These are phyloP conservation scores for Isabelozyma pseudorhagii DNA, from an alignment of 805 yeast genomes.

Conservation along the genomic window DNA sequence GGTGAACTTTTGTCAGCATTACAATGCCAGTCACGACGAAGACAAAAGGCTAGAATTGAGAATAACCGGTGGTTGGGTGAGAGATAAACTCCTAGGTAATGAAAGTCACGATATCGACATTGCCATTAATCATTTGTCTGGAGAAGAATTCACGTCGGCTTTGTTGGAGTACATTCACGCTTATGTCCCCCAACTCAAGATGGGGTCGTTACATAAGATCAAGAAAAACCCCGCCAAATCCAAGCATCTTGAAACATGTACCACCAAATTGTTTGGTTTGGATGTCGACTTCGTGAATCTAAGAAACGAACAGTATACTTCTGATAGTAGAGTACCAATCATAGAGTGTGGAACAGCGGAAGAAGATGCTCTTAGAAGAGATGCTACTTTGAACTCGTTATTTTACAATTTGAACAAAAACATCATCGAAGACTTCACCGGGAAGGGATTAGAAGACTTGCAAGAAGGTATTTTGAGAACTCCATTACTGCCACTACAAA, in stretches of 20 bases:
- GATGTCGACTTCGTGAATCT: constrained; percentile 93
- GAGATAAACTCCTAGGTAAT: constrained; percentile 84
- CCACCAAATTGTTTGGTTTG: constrained; percentile 77
- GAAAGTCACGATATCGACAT: constrained; percentile 87
- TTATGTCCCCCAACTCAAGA: constrained; percentile 24
- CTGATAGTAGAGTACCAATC: constrained; percentile 80
- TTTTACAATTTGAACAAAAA: constrained; percentile 75
- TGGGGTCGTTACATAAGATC: constrained; percentile 65
- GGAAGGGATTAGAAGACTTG: constrained; percentile 71
- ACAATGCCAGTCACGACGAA: constrained; percentile 21
- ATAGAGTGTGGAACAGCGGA: constrained; percentile 84
- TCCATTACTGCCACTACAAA: constrained; percentile 79
- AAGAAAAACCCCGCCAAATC: constrained; percentile 93
- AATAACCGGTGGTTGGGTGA: constrained; percentile 98
- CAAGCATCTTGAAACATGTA: constrained; percentile 95
- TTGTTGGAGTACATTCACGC: constrained; percentile 47
- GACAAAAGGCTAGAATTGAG: constrained; percentile 48
- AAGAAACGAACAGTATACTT: constrained; percentile 81
- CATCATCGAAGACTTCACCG: constrained; percentile 82
- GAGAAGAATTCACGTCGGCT: constrained; percentile 77
- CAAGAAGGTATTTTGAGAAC: constrained; percentile 71
- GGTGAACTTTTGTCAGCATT: constrained; percentile 36
- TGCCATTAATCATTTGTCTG: constrained; percentile 81
- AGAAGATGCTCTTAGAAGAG: constrained; percentile 90
- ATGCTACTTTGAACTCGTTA: constrained; percentile 91